Conservation (phyloP, 257 asterid species). For the Asclepias syriaca region DNA sequence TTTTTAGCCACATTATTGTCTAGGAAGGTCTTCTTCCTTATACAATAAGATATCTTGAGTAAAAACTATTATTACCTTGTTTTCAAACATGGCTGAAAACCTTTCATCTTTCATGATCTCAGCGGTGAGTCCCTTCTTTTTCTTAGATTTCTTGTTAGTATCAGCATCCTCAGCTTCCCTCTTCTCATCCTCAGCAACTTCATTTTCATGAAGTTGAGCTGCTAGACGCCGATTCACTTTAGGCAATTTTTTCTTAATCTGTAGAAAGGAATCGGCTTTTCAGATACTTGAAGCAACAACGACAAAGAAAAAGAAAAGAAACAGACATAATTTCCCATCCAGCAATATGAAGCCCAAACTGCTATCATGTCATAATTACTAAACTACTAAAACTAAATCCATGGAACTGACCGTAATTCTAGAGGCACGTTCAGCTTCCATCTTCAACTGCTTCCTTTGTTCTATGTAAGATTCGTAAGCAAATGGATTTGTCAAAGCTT, state of each 20-base stretch:
- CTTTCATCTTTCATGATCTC: constrained; percentile 70
- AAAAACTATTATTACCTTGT: constrained; percentile 42
- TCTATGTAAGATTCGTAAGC: constrained; percentile 66
- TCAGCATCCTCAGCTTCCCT: constrained; percentile 41
- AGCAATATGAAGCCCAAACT: too few species aligned
- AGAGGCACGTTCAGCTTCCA: constrained; percentile 44
- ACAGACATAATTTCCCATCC: background rate
- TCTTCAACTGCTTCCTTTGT: constrained; percentile 61
- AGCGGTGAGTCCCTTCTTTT: constrained; percentile 68
- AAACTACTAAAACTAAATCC: background rate
- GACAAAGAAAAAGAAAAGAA: too few species aligned
- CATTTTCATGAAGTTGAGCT: constrained; percentile 51
- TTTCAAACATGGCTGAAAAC: constrained; percentile 50
- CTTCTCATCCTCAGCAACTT: constrained; percentile 56
- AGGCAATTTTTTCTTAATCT: constrained; percentile 76
- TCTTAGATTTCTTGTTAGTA: constrained; percentile 59
- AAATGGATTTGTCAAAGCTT: constrained; percentile 67
- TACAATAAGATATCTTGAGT: background rate
- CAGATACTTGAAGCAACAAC: background rate
- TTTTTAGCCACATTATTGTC: background rate
- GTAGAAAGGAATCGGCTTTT: constrained; percentile 16
- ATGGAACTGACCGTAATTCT: constrained; percentile 72
- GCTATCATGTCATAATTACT: background rate
- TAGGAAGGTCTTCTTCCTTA: background rate
- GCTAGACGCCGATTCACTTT: constrained; percentile 63